Conservation (phyloP, 2,329 filamentous ascomycete species). For the Leptoxyphium fumago region DNA sequence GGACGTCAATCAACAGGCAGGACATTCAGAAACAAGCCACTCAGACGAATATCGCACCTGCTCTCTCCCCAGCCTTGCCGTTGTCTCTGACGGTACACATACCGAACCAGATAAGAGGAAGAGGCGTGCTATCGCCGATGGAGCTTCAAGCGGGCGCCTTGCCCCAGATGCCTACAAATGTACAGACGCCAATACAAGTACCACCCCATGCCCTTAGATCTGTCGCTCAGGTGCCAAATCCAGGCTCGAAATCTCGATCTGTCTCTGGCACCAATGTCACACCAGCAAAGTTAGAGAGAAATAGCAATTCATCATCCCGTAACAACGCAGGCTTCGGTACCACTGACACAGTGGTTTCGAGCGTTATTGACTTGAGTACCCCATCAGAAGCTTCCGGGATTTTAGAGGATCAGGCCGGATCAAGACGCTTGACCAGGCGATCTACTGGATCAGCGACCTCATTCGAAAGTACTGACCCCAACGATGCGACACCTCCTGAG, state of each 20-base stretch:
- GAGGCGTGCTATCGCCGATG: conserved; percentile 4
- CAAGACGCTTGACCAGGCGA: conserved; percentile 1
- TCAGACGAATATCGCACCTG: conserved; percentile 5
- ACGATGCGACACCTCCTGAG: conserved; percentile 32
- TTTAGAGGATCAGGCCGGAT: conserved; percentile 4
- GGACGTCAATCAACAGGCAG: not conserved
- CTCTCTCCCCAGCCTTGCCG: not conserved
- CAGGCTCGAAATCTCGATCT: not conserved
- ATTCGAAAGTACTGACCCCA: conserved; percentile 30
- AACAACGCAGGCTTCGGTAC: conserved; percentile 15
- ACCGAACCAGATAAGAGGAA: conserved; percentile 5
- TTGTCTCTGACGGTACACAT: conserved; percentile 12
- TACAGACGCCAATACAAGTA: not conserved
- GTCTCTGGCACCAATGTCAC: conserved; percentile 2
- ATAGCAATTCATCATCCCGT: conserved; percentile 18
- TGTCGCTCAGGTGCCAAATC: not conserved
- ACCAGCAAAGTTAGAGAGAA: conserved; percentile 7
- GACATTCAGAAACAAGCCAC: conserved; percentile 5
- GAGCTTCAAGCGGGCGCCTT: too few species aligned
- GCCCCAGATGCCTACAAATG: not conserved
- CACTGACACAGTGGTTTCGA: conserved; percentile 1
- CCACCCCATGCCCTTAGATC: not conserved
- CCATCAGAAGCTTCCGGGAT: conserved; percentile 3
- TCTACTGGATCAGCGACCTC: conserved; percentile 27
- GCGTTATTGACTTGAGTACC: not conserved